Evolutionary conservation across 2,329 filamentous ascomycete genomes (phyloP), one percentile per base, ranked within the genome.

Genomic region (Phialophora tarda): DNA sequence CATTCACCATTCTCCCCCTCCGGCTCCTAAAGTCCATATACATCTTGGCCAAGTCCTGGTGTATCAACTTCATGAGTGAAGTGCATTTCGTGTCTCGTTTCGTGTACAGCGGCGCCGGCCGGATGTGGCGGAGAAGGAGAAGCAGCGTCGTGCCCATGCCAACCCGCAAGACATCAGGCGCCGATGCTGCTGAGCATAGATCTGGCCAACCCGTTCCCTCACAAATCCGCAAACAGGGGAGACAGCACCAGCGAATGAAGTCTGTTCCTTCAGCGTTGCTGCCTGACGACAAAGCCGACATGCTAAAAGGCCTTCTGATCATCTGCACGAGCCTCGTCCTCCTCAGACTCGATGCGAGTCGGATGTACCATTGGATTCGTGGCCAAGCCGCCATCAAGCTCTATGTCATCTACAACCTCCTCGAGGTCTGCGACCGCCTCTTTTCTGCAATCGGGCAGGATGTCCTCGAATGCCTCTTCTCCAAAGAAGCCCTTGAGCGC

Each of bases 331-430:
- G 92, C 73, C 82, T 90, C 59, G 88, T 94, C 14, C 82, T 99
- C 59, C 94, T 97, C 88, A 89, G 87, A 26, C 89, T 99, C 54
- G 96, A 99, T 76, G 95, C 95, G 5, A 97, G 93, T 75, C 88
- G 93, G 59, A 97, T 98, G 92, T 99, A 99, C 75, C 95, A 99
- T 77, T 93, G 93, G 74, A 97, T 99, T 73, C 90, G 94, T 55
- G 95, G 93, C 0, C 95, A 99, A 78, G 94, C 93, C 1, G 93
- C 94, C 7, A 97, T 99, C 80, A 99, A 99, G 77, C 85, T 99
- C 11, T 99, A 99, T 77, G 95, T 99, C 66, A 98, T 99, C 63
- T 99, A 97, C 83, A 99, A 99, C 75, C 91, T 97, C 38, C 86
- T 99, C 4, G 95, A 99, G 79, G 88, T 89, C 1, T 91, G 91